These are phyloP conservation scores for Diaporthe ilicicola DNA, from an alignment of 2,329 filamentous ascomycete species.

Conservation along the genomic window DNA sequence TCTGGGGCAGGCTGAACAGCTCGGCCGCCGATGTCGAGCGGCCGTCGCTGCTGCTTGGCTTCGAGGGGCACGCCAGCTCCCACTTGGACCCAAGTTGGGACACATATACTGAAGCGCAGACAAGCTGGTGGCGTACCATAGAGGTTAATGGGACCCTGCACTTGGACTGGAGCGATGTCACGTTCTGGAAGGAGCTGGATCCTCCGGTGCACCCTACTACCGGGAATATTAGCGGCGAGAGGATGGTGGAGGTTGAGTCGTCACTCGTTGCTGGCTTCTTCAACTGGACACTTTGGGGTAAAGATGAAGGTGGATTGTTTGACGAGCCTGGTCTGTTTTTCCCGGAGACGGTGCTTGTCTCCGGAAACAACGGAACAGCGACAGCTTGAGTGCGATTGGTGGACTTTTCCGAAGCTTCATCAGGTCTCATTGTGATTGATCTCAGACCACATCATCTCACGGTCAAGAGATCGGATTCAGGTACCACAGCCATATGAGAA, in stretches of 20 bases:
- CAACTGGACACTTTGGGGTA: slow-evolving; percentile 14
- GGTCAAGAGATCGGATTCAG: no score
- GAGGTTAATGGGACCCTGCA: slow-evolving; percentile 36
- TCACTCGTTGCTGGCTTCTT: slow-evolving; percentile 25
- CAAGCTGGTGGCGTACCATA: slow-evolving; percentile 34
- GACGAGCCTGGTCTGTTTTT: background rate
- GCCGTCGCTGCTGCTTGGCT: slow-evolving; percentile 21
- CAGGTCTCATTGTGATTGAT: background rate
- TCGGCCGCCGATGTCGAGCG: background rate
- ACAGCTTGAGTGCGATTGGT: background rate
- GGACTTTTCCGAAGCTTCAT: background rate
- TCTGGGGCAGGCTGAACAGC: background rate
- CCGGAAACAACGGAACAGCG: background rate
- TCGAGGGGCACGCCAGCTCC: background rate
- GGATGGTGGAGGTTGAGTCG: slow-evolving; percentile 23
- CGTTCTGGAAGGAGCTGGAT: slow-evolving; percentile 36
- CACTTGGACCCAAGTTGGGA: slow-evolving; percentile 34
- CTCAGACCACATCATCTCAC: no score
- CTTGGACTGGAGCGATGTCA: slow-evolving; percentile 38
- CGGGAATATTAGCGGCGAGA: background rate
- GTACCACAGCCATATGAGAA: background rate
- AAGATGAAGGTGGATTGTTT: background rate
- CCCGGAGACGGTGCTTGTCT: background rate
- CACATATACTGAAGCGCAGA: slow-evolving; percentile 36
- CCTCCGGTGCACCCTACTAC: background rate